These are phyloP conservation scores for Pholiota molesta DNA, from an alignment of 768 basidiomycete species.

Conservation along the genomic window DNA sequence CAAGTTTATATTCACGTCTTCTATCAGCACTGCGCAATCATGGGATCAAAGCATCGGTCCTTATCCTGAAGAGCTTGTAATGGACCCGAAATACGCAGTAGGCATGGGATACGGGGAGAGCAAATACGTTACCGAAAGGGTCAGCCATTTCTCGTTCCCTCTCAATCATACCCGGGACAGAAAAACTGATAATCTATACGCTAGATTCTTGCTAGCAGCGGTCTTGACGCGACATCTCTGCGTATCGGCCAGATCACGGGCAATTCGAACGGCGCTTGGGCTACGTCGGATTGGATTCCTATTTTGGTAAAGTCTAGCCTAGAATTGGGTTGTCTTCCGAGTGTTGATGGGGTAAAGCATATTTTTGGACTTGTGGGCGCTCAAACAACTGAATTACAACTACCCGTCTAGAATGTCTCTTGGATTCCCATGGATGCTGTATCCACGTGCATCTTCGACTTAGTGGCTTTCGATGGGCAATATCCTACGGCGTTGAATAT, in stretches of 20 bases:
- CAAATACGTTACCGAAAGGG: constrained; percentile 10
- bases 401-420: constrained; percentile 26
- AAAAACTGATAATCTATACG: neutral
- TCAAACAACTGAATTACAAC: neutral
- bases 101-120: constrained; percentile 7
- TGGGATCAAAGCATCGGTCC: constrained; percentile 2
- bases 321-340: constrained; percentile 26
- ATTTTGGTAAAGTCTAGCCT: constrained; percentile 36
- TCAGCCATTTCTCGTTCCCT: neutral
- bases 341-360: constrained; percentile 25
- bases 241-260: constrained; percentile 39
- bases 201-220: constrained; percentile 31
- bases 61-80: constrained; percentile 7
- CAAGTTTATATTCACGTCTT: constrained; percentile 8
- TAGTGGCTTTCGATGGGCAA: constrained; percentile 18
- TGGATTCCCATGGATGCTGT: constrained; percentile 33
- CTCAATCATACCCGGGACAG: neutral
- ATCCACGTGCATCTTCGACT: constrained; percentile 27
- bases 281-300: constrained; percentile 39
- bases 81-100: neutral
- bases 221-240: constrained; percentile 27
- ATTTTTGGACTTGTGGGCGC: neutral
- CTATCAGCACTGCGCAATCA: neutral
- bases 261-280: constrained; percentile 37
- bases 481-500: constrained; percentile 28